A percentile compares a stretch with the other conserved stretches of the same genome.
Conservation (phyloP, 208 protist genomes). For the Trypanosoma theileri region DNA sequence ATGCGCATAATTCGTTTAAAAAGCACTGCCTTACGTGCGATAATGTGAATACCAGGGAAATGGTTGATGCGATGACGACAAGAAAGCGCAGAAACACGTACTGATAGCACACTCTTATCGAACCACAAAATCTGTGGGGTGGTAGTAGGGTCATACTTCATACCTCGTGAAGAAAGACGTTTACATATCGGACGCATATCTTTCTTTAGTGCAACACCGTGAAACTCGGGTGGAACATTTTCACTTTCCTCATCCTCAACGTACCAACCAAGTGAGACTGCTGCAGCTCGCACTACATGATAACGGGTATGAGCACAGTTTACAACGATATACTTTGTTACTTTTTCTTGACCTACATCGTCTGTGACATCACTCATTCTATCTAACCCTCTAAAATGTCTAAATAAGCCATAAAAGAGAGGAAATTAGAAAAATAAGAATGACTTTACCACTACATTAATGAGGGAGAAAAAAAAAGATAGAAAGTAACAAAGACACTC, state of each 20-base stretch:
- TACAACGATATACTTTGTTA: conserved; percentile 42
- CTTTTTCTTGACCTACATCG: background rate
- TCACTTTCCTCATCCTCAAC: conserved; percentile 52
- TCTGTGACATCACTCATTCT: background rate
- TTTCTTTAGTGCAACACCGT: conserved; percentile 30
- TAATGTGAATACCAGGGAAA: conserved; percentile 87
- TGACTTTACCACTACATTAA: background rate
- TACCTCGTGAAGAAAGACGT: background rate
- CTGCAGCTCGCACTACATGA: conserved; percentile 80
- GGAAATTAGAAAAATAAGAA: background rate
- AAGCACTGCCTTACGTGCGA: conserved; percentile 89
- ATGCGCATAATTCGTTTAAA: conserved; percentile 87
- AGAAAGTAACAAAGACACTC: background rate
- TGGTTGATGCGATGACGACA: conserved; percentile 92
- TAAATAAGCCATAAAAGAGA: background rate
- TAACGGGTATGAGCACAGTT: conserved; percentile 67
- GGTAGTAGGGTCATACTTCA: conserved; percentile 18
- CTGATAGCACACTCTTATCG: conserved; percentile 74
- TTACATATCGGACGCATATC: conserved; percentile 1
- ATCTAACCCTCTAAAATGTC: background rate
- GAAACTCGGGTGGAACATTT: conserved; percentile 38
- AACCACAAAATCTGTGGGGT: conserved; percentile 87
- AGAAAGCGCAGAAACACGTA: conserved; percentile 59
- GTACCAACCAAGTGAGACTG: conserved; percentile 53
- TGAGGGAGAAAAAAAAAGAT: background rate